Evolutionary conservation across 257 asterid species (phyloP), one percentile per base, ranked within the genome.

Genomic region (Coffea eugenioides): DNA sequence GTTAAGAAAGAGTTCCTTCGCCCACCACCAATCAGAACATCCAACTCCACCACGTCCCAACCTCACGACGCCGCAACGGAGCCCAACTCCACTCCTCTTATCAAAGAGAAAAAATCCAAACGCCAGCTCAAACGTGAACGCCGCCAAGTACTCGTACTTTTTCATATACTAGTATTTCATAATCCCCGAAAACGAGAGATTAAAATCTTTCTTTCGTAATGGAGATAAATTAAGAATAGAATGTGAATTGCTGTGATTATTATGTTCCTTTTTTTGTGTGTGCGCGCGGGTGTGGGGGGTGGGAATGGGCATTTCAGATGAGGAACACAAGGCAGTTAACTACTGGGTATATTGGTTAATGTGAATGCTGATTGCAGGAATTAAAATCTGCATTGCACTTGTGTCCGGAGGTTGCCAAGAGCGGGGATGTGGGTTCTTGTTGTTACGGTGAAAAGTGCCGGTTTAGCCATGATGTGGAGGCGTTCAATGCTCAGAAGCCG

Each of bases 101-200:
- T 89, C 67, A 89, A 82, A 88, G 98, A 91, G 85, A 95, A 95
- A 85, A 94, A 92, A 83, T 96, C 99, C 75, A 96, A 96, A 86
- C 97, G 99, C 78, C 98, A 96, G 84, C 78, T 86, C 57, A 96
- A 94, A 86, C 97, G 99, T 67, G 99, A 96, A 82, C 96, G 99
- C 80, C 93, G 77, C 21, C 86, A 92, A 94, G 98, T 95, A 25
- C 56, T 12, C 14, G 27, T 57, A 21, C 25, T 21, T 57, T 57
- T 21, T 57, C 62, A 18, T 16, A 54, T 4, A 0, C 16, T 13
- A 13, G 15, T 13, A 5, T 6, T 16, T 16, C 4, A 56, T 56
- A 18, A 56, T 23, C 23, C 62, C n/a, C 8, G 62, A 61, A 61
- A 9, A 61, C 14, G 16, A 61, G 0, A 21, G 8, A 13, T 11